Evolutionary conservation across 2,329 filamentous ascomycete genomes (phyloP), one percentile per base, ranked within the genome.

Genomic region (Ophiostoma sp.): DNA sequence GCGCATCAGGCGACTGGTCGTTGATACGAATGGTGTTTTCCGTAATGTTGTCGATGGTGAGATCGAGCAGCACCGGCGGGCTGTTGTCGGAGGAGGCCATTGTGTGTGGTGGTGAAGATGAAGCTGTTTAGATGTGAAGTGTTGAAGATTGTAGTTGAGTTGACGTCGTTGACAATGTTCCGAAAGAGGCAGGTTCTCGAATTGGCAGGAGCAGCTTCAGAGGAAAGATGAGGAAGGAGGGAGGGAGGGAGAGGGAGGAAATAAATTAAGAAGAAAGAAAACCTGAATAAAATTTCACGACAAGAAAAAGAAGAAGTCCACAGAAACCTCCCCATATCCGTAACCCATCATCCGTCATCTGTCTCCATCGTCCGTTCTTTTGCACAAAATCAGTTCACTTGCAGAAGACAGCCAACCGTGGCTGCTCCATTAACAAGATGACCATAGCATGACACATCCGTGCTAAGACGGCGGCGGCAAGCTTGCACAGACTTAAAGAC

Each of bases 31-130:
- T 86, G 42, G 91, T 90, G 78, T 94, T 94, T 69, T 91, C 88
- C 72, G 92, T 94, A 81, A 94, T 94, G 81, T 94, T 94, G 79
- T 93, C 91, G 76, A 91, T 91, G 1, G 90, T 94, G 48, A 94
- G 85, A 82, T 94, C 89, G 69, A 82, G 80, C 22, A 82, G 78
- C 42, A 50, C 45, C 2, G 77, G 76, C 8, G 70, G 42, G 12
- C 69, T 63, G 55, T 45, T 63, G 55, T 59, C 59, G 59, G 70
- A 15, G 36, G 63, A 59, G 4, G 73, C 45, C 72, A 73, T 73
- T 66, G 17, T 31, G 52, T 22, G 3, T 42, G 17, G 69, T 15
- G 28, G 45, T 52, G 28, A 36, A 2, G 55, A 50, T 12, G 9
- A 22, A 48, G n/a, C 2, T 17, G 42, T 22, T 2, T 9, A 3